Conservation (phyloP, 2,329 filamentous ascomycete species). For the Knoxdaviesia proteae region DNA sequence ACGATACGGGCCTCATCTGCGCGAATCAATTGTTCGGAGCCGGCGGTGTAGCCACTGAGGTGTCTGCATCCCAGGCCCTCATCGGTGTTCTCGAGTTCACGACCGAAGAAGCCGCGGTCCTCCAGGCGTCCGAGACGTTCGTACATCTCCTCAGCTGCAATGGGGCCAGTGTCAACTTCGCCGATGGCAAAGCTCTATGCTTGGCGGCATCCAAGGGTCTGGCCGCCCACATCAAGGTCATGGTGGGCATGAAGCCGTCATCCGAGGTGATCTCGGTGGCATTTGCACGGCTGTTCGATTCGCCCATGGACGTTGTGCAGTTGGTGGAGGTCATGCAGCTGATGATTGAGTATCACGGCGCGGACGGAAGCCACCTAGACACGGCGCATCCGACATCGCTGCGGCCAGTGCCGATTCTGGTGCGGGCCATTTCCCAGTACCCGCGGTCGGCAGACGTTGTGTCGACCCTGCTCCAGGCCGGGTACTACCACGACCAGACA, state of each 20-base stretch:
- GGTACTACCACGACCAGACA: slow-evolving; percentile 36
- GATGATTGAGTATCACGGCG: slow-evolving; percentile 14
- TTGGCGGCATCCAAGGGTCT: slow-evolving; percentile 1
- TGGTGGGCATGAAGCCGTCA: not conserved
- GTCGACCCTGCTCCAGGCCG: slow-evolving; percentile 30
- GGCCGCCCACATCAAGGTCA: not conserved
- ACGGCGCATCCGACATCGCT: slow-evolving; percentile 22
- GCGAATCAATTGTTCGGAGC: slow-evolving; percentile 10
- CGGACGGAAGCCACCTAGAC: slow-evolving; percentile 24
- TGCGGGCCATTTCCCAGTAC: slow-evolving; percentile 31
- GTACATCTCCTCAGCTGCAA: slow-evolving; percentile 15
- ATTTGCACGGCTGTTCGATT: slow-evolving; percentile 1
- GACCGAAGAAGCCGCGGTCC: slow-evolving; percentile 3
- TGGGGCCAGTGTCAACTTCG: slow-evolving; percentile 25
- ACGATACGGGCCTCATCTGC: slow-evolving; percentile 12
- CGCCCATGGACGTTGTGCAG: not conserved
- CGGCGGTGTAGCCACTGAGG: too few relatives aligned
- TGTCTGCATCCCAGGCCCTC: too few relatives aligned
- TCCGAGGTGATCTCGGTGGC: not conserved
- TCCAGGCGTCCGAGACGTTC: not conserved
- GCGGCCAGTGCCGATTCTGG: slow-evolving; percentile 19
- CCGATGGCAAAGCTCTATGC: slow-evolving; percentile 13
- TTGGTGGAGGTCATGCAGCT: slow-evolving; percentile 7
- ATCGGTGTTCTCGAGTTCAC: slow-evolving; percentile 7
- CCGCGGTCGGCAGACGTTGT: slow-evolving; percentile 32